Evolutionary conservation across 208 protist genomes (phyloP).

Genomic region (Leishmania tropica): DNA sequence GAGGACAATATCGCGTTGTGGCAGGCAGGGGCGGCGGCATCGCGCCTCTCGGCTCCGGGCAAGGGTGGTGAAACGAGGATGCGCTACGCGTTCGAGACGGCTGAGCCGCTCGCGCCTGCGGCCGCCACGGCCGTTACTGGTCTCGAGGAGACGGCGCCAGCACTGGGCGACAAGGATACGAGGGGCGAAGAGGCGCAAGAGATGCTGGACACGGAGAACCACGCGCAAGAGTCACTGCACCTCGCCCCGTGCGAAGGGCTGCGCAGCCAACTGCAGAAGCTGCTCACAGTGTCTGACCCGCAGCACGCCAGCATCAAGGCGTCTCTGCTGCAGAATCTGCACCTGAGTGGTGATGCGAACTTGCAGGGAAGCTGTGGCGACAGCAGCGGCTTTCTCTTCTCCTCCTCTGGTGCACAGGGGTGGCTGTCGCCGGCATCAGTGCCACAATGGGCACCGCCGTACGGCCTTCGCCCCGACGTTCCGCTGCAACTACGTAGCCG

Average conservation of each 20-base stretch:
- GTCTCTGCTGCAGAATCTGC: constrained; percentile 35
- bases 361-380: background rate
- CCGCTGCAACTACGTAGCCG: constrained; percentile 58
- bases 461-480: constrained; percentile 37
- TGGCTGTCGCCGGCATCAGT: constrained; percentile 13
- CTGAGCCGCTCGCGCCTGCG: background rate
- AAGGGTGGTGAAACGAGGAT: background rate
- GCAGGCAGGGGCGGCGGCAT: background rate
- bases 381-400: background rate
- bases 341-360: background rate
- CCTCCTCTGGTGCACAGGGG: background rate
- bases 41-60: background rate
- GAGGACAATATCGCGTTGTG: background rate
- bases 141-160: too few relatives aligned
- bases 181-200: background rate
- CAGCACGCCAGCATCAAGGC: constrained; percentile 25
- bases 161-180: background rate
- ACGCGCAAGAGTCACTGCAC: constrained; percentile 19
- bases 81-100: constrained; percentile 3
- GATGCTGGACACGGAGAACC: constrained; percentile 2
- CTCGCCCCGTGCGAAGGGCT: constrained; percentile 24
- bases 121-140: background rate
- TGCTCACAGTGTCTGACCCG: constrained; percentile 37
- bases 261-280: constrained; percentile 36
- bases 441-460: constrained; percentile 41